phyloP scores from a whole-genome alignment of 208 protist genomes.

The Wallacemonas sp. region DNA sequence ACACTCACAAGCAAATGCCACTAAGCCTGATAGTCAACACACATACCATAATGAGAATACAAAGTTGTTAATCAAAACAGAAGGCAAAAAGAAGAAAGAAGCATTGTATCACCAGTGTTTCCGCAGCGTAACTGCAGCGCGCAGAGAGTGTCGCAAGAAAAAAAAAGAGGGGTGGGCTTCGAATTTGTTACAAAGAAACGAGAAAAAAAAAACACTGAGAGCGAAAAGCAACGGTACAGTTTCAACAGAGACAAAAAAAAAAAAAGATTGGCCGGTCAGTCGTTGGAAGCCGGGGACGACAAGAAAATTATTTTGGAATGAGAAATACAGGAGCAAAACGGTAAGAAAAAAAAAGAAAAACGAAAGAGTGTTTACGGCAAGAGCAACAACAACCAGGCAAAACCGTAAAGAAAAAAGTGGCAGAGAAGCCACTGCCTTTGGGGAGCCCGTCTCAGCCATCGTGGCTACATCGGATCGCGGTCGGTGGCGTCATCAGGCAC shows the following conservation, averaged over 20 bases:
- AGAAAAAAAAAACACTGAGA: not conserved
- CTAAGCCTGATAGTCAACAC: no score
- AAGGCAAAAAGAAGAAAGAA: no score
- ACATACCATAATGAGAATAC: no score
- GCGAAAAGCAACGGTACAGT: slow-evolving; percentile 3
- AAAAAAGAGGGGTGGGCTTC: no score
- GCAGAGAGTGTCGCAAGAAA: no score
- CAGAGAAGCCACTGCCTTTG: not conserved
- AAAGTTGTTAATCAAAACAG: no score
- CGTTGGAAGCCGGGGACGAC: no score
- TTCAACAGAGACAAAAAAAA: slow-evolving; percentile 7
- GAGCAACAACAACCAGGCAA: not conserved
- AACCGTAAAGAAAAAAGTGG: not conserved
- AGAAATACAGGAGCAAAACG: not conserved
- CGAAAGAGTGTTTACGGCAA: not conserved
- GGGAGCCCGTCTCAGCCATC: not conserved
- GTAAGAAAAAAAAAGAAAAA: slow-evolving; percentile 4
- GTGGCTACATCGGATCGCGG: not conserved
- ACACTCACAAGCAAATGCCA: no score
- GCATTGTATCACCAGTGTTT: no score
- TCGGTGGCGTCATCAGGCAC: slow-evolving; percentile 22
- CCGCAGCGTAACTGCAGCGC: no score
- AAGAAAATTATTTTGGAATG: no score
- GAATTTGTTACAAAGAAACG: slow-evolving; percentile 6
- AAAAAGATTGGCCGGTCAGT: not conserved